Conservation (phyloP, 176 grass and related monocot genomes). For the Leersia perrieri region DNA sequence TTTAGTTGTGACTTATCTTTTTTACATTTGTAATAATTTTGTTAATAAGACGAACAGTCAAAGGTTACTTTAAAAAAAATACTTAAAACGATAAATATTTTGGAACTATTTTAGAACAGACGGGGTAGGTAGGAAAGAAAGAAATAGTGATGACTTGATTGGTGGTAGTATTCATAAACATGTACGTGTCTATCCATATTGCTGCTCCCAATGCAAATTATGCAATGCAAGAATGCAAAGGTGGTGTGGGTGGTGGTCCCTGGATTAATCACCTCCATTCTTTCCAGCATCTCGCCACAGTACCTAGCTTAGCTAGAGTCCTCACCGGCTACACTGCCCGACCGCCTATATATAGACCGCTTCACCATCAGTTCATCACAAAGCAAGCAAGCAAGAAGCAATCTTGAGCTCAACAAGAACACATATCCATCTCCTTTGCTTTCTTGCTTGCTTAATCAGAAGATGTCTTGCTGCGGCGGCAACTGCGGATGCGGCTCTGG, state of each 20-base stretch:
- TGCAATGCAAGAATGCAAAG: background rate
- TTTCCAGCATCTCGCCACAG: conserved; percentile 8
- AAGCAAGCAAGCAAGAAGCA: conserved; percentile 34
- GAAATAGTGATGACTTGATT: background rate
- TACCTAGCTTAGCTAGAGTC: background rate
- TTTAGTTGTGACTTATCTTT: too few species aligned
- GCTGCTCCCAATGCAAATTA: conserved; percentile 27
- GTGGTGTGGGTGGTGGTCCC: conserved; percentile 21
- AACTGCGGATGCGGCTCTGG: conserved; percentile 71
- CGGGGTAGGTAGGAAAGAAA: too few species aligned
- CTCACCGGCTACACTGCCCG: too few species aligned
- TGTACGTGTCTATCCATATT: conserved; percentile 6
- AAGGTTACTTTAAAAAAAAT: too few species aligned
- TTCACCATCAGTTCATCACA: background rate
- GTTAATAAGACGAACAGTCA: too few species aligned
- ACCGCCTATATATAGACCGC: conserved; percentile 47
- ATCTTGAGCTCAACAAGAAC: background rate
- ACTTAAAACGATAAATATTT: too few species aligned
- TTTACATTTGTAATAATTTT: too few species aligned
- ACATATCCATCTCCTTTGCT: background rate
- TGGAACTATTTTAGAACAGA: too few species aligned
- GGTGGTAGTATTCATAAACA: background rate
- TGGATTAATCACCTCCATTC: conserved; percentile 27
- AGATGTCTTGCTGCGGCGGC: conserved; percentile 86
- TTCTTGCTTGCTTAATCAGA: background rate